Conservation (phyloP, 139 green algal genomes). For the Tetraselmis striata region DNA sequence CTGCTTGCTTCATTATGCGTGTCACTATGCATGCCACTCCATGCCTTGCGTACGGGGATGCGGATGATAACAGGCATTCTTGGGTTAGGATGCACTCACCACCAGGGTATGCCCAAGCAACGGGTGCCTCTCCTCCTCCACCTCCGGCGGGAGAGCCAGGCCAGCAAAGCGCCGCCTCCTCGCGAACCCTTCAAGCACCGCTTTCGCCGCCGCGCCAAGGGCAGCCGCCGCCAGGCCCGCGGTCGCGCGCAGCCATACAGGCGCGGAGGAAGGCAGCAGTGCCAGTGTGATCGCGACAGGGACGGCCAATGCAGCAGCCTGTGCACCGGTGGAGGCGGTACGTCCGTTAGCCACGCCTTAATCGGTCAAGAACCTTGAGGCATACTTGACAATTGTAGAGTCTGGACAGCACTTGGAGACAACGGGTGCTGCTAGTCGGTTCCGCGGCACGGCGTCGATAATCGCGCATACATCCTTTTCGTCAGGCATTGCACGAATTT, state of each 20-base stretch:
- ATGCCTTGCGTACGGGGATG: no score
- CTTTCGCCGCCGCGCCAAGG: neutral
- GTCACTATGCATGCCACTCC: no score
- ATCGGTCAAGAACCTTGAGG: no score
- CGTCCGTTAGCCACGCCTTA: neutral
- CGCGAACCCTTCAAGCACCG: neutral
- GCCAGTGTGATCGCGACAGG: neutral
- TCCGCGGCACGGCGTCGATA: no score
- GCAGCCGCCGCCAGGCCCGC: neutral
- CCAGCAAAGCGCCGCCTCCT: neutral
- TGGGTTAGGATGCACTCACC: neutral
- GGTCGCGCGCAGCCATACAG: neutral
- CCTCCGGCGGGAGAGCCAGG: neutral
- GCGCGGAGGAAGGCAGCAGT: neutral
- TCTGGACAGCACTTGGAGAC: no score
- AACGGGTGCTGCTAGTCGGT: no score
- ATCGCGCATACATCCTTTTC: neutral
- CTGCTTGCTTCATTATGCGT: no score
- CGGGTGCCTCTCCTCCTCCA: neutral
- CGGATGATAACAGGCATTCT: neutral
- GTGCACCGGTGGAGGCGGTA: neutral
- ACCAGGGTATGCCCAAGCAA: neutral
- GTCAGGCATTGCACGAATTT: neutral
- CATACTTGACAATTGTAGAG: no score
- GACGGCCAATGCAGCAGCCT: neutral